Percentiles rank a stretch among this genome's conserved stretches.
phyloP scores from a whole-genome alignment of 2,329 filamentous ascomycete genomes.

The Fusarium mundagurra region DNA sequence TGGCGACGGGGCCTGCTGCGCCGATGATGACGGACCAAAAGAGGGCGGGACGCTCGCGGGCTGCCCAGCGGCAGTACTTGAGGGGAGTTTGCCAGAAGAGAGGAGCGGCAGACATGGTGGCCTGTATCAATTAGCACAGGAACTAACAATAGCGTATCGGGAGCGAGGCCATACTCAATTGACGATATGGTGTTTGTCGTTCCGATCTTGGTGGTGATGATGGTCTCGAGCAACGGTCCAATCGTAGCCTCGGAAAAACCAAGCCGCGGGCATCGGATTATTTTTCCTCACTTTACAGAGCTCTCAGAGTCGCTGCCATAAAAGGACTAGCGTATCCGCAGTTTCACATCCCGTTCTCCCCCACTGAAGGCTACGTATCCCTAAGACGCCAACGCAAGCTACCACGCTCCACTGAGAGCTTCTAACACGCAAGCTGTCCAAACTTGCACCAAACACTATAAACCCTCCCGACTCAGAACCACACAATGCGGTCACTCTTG shows the following conservation, averaged over 20 bases:
- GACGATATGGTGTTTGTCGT: conserved; percentile 39
- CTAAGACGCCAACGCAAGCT: conserved; percentile 45
- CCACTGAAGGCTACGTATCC: conserved; percentile 52
- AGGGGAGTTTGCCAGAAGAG: conserved; percentile 89
- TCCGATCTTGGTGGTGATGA: conserved; percentile 37
- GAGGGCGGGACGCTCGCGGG: conserved; percentile 87
- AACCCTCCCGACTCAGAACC: conserved; percentile 17
- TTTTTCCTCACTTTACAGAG: conserved; percentile 4
- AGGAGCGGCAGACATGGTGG: conserved; percentile 67
- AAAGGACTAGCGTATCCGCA: conserved; percentile 17
- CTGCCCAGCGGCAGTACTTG: conserved; percentile 87
- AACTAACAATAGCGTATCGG: neutral
- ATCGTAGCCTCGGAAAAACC: conserved; percentile 46
- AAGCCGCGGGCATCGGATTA: conserved; percentile 44
- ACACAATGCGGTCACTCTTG: conserved; percentile 76
- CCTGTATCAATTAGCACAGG: neutral
- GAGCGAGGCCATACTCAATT: conserved; percentile 49
- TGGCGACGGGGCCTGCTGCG: conserved; percentile 73
- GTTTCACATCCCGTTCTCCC: neutral
- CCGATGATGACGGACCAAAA: conserved; percentile 88
- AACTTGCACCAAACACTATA: conserved; percentile 29
- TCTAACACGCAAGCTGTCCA: conserved; percentile 39
- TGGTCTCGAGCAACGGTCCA: conserved; percentile 35
- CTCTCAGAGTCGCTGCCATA: neutral
- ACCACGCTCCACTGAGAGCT: conserved; percentile 35